phyloP scores from a whole-genome alignment of 148 eudicot species.

The Mesembryanthemum crystallinum region DNA sequence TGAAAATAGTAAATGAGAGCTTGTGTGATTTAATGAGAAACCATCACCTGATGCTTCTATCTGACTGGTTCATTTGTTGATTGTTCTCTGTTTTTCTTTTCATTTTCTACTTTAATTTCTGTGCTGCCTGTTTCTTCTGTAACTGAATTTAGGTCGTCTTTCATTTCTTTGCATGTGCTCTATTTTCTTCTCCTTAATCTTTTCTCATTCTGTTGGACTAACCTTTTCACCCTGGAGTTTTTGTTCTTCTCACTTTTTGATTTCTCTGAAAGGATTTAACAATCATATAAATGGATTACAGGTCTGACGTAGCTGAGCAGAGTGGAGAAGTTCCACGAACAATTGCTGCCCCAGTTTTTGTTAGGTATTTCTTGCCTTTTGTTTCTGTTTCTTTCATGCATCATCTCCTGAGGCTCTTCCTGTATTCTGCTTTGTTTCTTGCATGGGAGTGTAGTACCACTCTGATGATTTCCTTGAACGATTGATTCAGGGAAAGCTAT shows the following conservation, averaged over 20 bases:
- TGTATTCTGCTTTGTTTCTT: constrained; percentile 2
- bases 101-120: background rate
- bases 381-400: background rate
- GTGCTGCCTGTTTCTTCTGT: too few species aligned
- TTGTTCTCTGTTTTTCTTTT: background rate
- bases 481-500: constrained; percentile 59
- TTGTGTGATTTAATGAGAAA: background rate
- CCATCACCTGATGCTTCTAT: background rate
- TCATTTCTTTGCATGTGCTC: background rate
- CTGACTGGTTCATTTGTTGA: background rate
- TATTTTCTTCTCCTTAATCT: too few species aligned
- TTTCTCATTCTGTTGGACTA: background rate
- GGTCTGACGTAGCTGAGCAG: constrained; percentile 84
- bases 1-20: background rate
- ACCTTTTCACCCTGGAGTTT: background rate
- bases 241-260: background rate
- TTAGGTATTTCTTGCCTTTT: constrained; percentile 41
- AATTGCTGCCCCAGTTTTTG: constrained; percentile 55
- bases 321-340: constrained; percentile 88
- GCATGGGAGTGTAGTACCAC: background rate
- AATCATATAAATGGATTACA: constrained; percentile 20
- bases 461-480: background rate
- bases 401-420: background rate
- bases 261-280: background rate
- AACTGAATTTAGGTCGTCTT: too few species aligned